phyloP scores from a whole-genome alignment of 306 rosid species.

The Sphenostylis stenocarpa region DNA sequence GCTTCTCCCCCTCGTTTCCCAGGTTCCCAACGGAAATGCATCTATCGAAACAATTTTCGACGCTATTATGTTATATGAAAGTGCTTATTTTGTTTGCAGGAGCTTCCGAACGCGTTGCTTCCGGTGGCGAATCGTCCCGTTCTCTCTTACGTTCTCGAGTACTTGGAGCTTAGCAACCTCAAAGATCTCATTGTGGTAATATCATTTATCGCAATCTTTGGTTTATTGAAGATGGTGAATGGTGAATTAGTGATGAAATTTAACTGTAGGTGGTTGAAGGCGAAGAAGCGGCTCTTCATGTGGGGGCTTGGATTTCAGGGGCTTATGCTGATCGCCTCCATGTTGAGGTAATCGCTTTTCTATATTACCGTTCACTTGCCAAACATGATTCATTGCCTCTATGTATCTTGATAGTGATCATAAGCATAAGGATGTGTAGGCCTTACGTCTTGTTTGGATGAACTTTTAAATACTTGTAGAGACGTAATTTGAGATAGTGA shows the following conservation, averaged over 20 bases:
- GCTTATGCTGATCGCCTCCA: conserved; percentile 88
- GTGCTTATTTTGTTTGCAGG: conserved; percentile 50
- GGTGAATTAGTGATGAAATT: conserved; percentile 14
- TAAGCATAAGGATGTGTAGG: not conserved
- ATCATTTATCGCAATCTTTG: not conserved
- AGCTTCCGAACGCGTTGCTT: conserved; percentile 87
- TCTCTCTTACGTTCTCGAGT: conserved; percentile 86
- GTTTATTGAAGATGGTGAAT: not conserved
- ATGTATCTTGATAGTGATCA: not conserved
- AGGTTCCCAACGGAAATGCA: conserved; percentile 41
- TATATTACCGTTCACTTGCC: not conserved
- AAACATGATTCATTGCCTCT: not conserved
- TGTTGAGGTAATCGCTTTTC: conserved; percentile 56
- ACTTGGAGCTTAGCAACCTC: conserved; percentile 76
- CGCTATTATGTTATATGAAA: not conserved
- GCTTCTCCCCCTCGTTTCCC: conserved; percentile 82
- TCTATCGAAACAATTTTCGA: not conserved
- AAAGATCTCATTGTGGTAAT: conserved; percentile 89
- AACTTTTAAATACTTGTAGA: not conserved
- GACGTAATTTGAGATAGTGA: not conserved
- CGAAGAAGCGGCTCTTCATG: conserved; percentile 62
- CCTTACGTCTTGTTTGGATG: not conserved
- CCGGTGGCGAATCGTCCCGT: conserved; percentile 93
- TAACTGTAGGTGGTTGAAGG: conserved; percentile 85
- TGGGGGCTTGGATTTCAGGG: conserved; percentile 81